Evolutionary conservation across 2,329 filamentous ascomycete genomes (phyloP).

Genomic region (Pseudogymnoascus sp.): DNA sequence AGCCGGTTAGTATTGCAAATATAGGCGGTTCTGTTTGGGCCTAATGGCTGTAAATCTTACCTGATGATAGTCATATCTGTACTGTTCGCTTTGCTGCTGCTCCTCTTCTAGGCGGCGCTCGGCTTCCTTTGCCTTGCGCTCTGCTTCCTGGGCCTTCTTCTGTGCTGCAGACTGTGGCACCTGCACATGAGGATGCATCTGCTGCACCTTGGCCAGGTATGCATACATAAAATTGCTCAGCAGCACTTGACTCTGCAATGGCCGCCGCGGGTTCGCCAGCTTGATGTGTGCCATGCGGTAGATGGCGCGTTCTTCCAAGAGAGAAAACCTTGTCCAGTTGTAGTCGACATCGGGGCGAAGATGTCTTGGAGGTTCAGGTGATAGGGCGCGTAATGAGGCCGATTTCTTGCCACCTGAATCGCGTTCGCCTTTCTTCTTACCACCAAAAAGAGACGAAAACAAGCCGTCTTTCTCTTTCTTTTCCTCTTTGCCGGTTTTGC

Average conservation of each 20-base stretch:
- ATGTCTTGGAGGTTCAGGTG: constrained; percentile 69
- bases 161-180: constrained; percentile 73
- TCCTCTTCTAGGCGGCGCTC: constrained; percentile 27
- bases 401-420: constrained; percentile 67
- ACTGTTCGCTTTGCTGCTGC: constrained; percentile 25
- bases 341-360: constrained; percentile 87
- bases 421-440: constrained; percentile 77
- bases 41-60: constrained; percentile 16
- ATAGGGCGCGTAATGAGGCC: constrained; percentile 61
- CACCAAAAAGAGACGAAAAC: constrained; percentile 88
- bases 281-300: constrained; percentile 99
- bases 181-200: constrained; percentile 95
- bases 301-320: constrained; percentile 91
- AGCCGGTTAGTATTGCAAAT: constrained; percentile 15
- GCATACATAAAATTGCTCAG: constrained; percentile 99
- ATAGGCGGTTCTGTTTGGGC: background rate
- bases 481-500: constrained; percentile 59
- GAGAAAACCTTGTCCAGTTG: constrained; percentile 90
- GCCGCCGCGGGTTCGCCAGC: constrained; percentile 88
- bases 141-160: constrained; percentile 53
- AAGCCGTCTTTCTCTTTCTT: constrained; percentile 91
- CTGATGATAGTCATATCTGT: constrained; percentile 30
- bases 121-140: constrained; percentile 37
- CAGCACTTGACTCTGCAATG: constrained; percentile 87
- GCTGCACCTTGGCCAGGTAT: constrained; percentile 95